These are phyloP conservation scores for Penicillium roqueforti DNA, from an alignment of 495 filamentous ascomycete genomes.

Conservation along the genomic window DNA sequence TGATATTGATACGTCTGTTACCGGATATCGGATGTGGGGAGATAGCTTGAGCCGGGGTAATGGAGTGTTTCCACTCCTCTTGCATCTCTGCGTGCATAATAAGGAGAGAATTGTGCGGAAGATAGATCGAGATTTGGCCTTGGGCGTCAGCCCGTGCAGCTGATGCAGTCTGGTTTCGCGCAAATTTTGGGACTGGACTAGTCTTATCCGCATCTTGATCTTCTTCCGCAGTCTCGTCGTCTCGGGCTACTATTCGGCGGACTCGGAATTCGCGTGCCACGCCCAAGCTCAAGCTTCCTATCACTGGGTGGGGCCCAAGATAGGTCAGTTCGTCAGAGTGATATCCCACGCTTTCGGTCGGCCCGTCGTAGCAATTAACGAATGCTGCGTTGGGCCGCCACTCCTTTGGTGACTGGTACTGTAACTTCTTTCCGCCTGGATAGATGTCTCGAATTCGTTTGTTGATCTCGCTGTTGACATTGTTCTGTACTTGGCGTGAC, in stretches of 20 bases:
- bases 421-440: slow-evolving; percentile 64
- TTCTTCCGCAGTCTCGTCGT: slow-evolving; percentile 23
- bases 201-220: slow-evolving; percentile 5
- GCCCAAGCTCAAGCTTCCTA: slow-evolving; percentile 85
- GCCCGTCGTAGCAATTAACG: slow-evolving; percentile 87
- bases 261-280: slow-evolving; percentile 90
- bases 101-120: slow-evolving; percentile 89
- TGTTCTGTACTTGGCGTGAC: slow-evolving; percentile 58
- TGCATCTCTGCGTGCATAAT: slow-evolving; percentile 89
- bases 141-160: slow-evolving; percentile 52
- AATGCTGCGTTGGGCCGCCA: slow-evolving; percentile 90
- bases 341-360: slow-evolving; percentile 77
- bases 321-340: slow-evolving; percentile 93
- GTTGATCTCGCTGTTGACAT: slow-evolving; percentile 71
- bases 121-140: slow-evolving; percentile 85
- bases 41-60: slow-evolving; percentile 67
- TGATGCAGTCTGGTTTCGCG: slow-evolving; percentile 13
- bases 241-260: slow-evolving; percentile 60
- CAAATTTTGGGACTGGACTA: background rate
- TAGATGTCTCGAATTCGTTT: slow-evolving; percentile 60
- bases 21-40: slow-evolving; percentile 79
- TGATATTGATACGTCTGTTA: slow-evolving; percentile 82
- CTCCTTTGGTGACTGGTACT: slow-evolving; percentile 62
- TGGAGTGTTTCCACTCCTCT: slow-evolving; percentile 57
- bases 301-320: slow-evolving; percentile 79